Evolutionary conservation across 2,329 filamentous ascomycete genomes (phyloP).

Genomic region (Zymoseptoria ardabiliae): DNA sequence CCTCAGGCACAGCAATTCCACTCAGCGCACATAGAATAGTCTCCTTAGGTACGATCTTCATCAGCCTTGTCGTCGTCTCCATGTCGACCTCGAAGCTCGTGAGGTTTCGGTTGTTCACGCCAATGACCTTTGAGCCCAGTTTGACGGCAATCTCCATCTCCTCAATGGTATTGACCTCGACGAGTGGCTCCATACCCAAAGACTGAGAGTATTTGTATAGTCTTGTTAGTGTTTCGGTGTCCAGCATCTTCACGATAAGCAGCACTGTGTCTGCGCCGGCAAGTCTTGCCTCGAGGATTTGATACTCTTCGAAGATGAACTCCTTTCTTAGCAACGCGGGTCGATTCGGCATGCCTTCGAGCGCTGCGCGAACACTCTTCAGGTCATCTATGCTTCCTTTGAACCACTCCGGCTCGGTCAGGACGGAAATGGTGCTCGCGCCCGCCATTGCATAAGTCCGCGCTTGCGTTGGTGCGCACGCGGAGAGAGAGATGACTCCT

Average conservation of each 20-base stretch:
- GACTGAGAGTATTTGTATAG: slow-evolving; percentile 85
- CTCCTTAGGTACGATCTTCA: slow-evolving; percentile 74
- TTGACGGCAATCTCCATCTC: slow-evolving; percentile 86
- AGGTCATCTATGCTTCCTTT: slow-evolving; percentile 96
- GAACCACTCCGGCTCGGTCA: slow-evolving; percentile 98
- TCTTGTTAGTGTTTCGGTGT: slow-evolving; percentile 61
- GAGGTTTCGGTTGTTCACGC: slow-evolving; percentile 95
- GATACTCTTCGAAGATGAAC: slow-evolving; percentile 96
- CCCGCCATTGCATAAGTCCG: slow-evolving; percentile 87
- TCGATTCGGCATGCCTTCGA: slow-evolving; percentile 86
- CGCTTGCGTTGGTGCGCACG: slow-evolving; percentile 84
- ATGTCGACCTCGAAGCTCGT: slow-evolving; percentile 96
- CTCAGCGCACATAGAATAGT: slow-evolving; percentile 91
- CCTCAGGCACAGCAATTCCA: slow-evolving; percentile 81
- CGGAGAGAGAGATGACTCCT: slow-evolving; percentile 80
- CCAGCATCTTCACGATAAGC: slow-evolving; percentile 97
- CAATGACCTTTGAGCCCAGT: slow-evolving; percentile 83
- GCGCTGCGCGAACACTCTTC: slow-evolving; percentile 73
- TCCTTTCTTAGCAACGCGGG: slow-evolving; percentile 92
- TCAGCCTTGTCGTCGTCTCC: slow-evolving; percentile 55
- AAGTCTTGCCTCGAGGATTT: slow-evolving; percentile 88
- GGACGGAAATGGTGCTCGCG: slow-evolving; percentile 94
- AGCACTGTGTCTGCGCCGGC: slow-evolving; percentile 92
- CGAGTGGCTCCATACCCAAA: slow-evolving; percentile 92
- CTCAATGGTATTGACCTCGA: slow-evolving; percentile 89